These are phyloP conservation scores for Ophiocytium majus DNA, from an alignment of 352 stramenopile species.

Conservation along the genomic window DNA sequence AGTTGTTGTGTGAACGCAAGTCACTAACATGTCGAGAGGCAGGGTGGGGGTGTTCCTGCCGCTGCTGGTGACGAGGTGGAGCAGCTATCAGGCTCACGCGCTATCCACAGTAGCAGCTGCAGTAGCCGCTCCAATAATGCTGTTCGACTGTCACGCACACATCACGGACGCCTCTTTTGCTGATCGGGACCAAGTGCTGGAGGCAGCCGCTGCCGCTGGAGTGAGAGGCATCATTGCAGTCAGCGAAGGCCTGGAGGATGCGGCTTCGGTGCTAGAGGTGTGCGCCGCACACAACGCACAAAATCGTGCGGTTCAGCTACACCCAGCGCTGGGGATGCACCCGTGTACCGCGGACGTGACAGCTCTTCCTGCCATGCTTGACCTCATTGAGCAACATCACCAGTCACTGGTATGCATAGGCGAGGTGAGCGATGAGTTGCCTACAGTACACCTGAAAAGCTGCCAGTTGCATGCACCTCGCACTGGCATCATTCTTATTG, in stretches of 20 bases:
- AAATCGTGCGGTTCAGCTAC: constrained; percentile 24
- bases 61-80: too few species aligned
- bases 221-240: constrained; percentile 42
- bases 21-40: too few species aligned
- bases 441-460: too few species aligned
- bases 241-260: constrained; percentile 39
- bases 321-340: constrained; percentile 50
- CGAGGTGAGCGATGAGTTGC: constrained; percentile 25
- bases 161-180: constrained; percentile 36
- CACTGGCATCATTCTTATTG: too few species aligned
- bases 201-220: constrained; percentile 24
- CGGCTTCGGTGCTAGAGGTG: constrained; percentile 7
- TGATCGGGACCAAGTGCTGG: constrained; percentile 12
- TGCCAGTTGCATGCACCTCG: too few species aligned
- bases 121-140: too few species aligned
- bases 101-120: too few species aligned
- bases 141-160: constrained; percentile 54
- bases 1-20: too few species aligned
- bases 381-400: constrained; percentile 38
- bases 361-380: constrained; percentile 32
- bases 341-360: constrained; percentile 34
- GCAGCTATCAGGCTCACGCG: too few species aligned
- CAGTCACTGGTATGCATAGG: constrained; percentile 41
- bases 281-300: background rate
- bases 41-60: too few species aligned